Evolutionary conservation across 1,284 basidiomycete genomes (phyloP), one percentile per base, ranked within the genome.

Genomic region (Cryptococcus sp.): DNA sequence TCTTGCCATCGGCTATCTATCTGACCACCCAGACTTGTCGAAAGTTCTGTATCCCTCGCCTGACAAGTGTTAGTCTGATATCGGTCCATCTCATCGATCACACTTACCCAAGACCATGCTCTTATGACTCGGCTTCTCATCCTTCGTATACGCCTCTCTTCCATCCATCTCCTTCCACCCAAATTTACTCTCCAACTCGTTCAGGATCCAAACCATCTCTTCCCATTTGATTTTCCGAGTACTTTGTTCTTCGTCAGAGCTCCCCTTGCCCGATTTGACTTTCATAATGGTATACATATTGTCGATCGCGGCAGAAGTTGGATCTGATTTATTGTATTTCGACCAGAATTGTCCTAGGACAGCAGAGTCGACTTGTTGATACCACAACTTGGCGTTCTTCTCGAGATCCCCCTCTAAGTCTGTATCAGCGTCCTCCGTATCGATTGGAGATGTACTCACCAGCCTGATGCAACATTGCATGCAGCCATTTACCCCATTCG

Each of bases 401-500:
- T 61, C 59, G 23, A 61, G 54, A 35, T 61, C 59, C n/a, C 59
- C 59, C 52, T 61, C 59, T 61, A 38, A 42, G 46, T 36, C 30
- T n/a, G 23, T 14, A 14, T 4, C 10, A 10, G 15, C 41, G 49
- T 4, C 7, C n/a, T 23, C 13, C 14, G 15, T 6, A 13, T 42
- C 42, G 35, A 8, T n/a, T 10, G 15, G n/a, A 38, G 14, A 7
- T 52, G 52, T 49, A 14, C 54, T 56, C 43, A 58, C 50, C 50
- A 14, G 50, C 43, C 34, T 52, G 53, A 50, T 61, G 59, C 15
- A 58, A 35, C 32, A 61, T 61, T 4, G 50, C 59, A 53, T 61
- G 59, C 5, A 61, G 49, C 59, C 59, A 61, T 58, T 56, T 61
- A 13, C 64, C 63, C 59, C 59, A 63, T 33, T 60, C 59, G 54